These are phyloP conservation scores for Podosphaera aphanis DNA, from an alignment of 2,329 filamentous ascomycete species.

Conservation along the genomic window DNA sequence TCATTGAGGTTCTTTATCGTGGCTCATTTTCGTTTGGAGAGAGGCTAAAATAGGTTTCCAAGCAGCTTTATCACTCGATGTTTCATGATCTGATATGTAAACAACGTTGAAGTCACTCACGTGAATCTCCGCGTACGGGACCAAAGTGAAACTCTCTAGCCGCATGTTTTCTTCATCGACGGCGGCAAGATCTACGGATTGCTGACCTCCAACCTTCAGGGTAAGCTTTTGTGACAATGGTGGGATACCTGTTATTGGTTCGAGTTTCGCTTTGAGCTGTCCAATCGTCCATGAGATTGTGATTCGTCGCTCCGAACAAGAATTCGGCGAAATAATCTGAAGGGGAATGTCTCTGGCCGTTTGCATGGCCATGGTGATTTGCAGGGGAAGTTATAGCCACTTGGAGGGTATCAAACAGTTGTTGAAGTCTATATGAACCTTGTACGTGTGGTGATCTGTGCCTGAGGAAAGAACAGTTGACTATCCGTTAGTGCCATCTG, in stretches of 20 bases:
- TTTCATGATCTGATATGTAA: slow-evolving; percentile 3
- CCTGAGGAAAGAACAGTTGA: no score
- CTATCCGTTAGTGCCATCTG: no score
- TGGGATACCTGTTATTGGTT: slow-evolving; percentile 80
- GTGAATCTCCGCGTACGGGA: slow-evolving; percentile 55
- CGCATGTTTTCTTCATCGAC: slow-evolving; percentile 47
- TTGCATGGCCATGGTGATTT: slow-evolving; percentile 11
- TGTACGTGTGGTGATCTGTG: no score
- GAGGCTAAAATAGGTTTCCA: neutral
- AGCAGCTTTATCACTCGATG: neutral
- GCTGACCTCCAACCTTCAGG: slow-evolving; percentile 38
- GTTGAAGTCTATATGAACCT: no score
- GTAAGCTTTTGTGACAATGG: slow-evolving; percentile 54
- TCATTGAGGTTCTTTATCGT: no score
- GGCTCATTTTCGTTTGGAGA: neutral
- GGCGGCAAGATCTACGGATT: slow-evolving; percentile 41
- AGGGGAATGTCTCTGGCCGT: slow-evolving; percentile 52
- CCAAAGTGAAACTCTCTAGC: slow-evolving; percentile 41
- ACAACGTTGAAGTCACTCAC: slow-evolving; percentile 28
- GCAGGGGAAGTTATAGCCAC: neutral
- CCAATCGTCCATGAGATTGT: slow-evolving; percentile 78
- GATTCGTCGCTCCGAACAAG: slow-evolving; percentile 69
- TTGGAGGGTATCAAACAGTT: no score
- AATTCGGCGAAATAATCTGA: slow-evolving; percentile 50
- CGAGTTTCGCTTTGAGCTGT: slow-evolving; percentile 66